These are phyloP conservation scores for Saccharomyces hybrid DNA, from an alignment of 1,139 yeast species.

Conservation along the genomic window DNA sequence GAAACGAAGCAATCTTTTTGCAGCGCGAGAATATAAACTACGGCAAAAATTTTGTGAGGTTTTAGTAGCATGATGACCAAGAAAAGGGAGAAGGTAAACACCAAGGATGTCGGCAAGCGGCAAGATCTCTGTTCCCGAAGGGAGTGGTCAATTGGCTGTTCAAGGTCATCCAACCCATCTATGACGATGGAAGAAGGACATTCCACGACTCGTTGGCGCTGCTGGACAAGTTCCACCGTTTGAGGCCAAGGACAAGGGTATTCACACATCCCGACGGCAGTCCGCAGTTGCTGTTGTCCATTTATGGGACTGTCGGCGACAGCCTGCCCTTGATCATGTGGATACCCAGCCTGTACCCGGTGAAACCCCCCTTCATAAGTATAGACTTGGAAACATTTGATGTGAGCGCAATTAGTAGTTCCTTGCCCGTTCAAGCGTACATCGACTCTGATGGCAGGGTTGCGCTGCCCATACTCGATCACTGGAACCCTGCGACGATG, in stretches of 20 bases:
- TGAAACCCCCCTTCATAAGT: conserved; percentile 51
- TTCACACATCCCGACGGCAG: conserved; percentile 55
- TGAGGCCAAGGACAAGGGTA: conserved; percentile 66
- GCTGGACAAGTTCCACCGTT: conserved; percentile 43
- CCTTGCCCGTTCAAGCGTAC: conserved; percentile 22
- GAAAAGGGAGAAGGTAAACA: not conserved
- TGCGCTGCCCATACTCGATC: conserved; percentile 44
- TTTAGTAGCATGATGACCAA: not conserved
- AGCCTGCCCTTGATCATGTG: conserved; percentile 59
- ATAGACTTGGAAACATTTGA: conserved; percentile 40
- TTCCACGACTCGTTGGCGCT: conserved; percentile 57
- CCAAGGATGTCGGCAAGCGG: not conserved
- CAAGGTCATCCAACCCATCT: conserved; percentile 48
- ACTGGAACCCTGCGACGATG: conserved; percentile 41
- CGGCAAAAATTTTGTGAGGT: not conserved
- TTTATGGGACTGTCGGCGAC: conserved; percentile 43
- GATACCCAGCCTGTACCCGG: conserved; percentile 70
- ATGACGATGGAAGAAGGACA: conserved; percentile 40
- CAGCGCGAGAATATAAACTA: not conserved
- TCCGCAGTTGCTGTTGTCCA: conserved; percentile 51
- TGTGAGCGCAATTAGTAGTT: not conserved
- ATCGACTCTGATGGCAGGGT: conserved; percentile 70
- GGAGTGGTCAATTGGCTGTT: conserved; percentile 51
- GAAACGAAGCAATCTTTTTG: not conserved
- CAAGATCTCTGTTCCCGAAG: conserved; percentile 12